A percentile compares a stretch with the other conserved stretches of the same genome.
These are phyloP conservation scores for Neurospora terricola DNA, from an alignment of 495 filamentous ascomycete species.

Conservation along the genomic window DNA sequence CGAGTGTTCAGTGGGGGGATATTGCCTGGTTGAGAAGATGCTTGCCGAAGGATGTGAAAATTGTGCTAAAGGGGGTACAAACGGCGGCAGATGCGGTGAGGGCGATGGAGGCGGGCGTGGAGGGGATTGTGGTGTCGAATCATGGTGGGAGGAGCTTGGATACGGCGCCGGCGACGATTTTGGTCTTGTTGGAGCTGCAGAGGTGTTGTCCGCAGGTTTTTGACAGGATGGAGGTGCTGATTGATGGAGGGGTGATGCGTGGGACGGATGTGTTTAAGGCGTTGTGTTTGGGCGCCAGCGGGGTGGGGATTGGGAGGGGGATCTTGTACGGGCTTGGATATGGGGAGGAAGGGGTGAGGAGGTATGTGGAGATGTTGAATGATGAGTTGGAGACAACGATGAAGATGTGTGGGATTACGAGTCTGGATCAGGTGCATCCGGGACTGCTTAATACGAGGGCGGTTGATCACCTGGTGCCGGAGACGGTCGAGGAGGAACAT, in stretches of 20 bases:
- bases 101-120: conserved; percentile 44
- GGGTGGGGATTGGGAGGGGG: conserved; percentile 55
- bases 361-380: conserved; percentile 52
- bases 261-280: conserved; percentile 65
- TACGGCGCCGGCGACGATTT: conserved; percentile 49
- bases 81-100: conserved; percentile 47
- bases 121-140: conserved; percentile 55
- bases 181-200: conserved; percentile 56
- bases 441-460: conserved; percentile 59
- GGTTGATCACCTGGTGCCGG: conserved; percentile 60
- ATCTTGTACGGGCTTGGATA: conserved; percentile 56
- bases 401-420: conserved; percentile 66
- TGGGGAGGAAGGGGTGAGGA: conserved; percentile 65
- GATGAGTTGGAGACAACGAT: conserved; percentile 75
- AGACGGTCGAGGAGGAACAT: conserved; percentile 37
- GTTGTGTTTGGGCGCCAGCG: conserved; percentile 53
- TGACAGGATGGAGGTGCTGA: conserved; percentile 49
- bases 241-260: conserved; percentile 57
- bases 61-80: conserved; percentile 59
- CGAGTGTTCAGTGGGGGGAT: conserved; percentile 66
- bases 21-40: conserved; percentile 39
- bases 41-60: conserved; percentile 31
- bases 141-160: conserved; percentile 65
- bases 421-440: conserved; percentile 58
- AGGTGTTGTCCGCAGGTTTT: conserved; percentile 50